A percentile compares a stretch with the other conserved stretches of the same genome.
Evolutionary conservation across 495 filamentous ascomycete species (phyloP).

Genomic region (Annulohypoxylon moriforme): DNA sequence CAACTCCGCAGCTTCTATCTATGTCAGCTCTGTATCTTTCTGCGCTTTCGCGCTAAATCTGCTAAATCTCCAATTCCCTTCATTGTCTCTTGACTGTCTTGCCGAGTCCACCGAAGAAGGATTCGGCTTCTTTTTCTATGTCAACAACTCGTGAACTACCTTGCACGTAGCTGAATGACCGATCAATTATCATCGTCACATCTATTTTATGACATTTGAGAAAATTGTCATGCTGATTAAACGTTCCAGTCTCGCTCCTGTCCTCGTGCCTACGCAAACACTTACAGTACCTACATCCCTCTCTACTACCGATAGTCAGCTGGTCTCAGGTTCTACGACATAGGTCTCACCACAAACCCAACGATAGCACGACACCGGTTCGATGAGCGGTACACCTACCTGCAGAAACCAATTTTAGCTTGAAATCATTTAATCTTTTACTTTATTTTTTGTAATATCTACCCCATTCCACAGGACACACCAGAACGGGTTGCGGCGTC

Average conservation of each 20-base stretch:
- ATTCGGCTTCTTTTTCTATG: constrained; percentile 6
- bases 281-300: constrained; percentile 4
- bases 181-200: constrained; percentile 10
- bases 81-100: constrained; percentile 18
- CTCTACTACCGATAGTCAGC: constrained; percentile 27
- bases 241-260: constrained; percentile 21
- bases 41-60: constrained; percentile 22
- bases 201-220: constrained; percentile 13
- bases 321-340: constrained; percentile 40
- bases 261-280: constrained; percentile 21
- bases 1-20: constrained; percentile 33
- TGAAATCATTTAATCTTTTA: constrained; percentile 27
- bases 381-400: constrained; percentile 31
- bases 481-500: constrained; percentile 35
- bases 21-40: constrained; percentile 20
- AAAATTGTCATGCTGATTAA: constrained; percentile 30
- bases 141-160: constrained; percentile 11
- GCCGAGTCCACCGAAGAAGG: constrained; percentile 26
- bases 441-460: constrained; percentile 38
- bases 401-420: constrained; percentile 19
- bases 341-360: constrained; percentile 38
- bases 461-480: constrained; percentile 33
- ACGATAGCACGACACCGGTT: constrained; percentile 32
- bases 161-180: constrained; percentile 20
- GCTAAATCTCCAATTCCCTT: constrained; percentile 30